phyloP scores from a whole-genome alignment of 805 yeast species.

The Candida odintsovae region DNA sequence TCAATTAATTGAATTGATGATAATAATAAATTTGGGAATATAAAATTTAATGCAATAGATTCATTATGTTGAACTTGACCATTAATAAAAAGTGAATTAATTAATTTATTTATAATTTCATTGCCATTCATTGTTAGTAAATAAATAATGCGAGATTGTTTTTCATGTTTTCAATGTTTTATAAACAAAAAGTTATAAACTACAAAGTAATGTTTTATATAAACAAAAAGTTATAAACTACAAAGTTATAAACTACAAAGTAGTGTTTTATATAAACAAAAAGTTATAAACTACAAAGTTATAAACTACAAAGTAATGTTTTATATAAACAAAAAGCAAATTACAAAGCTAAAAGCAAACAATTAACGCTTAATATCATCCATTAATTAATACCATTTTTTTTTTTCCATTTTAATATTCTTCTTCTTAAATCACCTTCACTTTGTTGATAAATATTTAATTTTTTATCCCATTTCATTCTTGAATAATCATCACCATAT shows the following conservation, averaged over 20 bases:
- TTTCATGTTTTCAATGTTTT: no score
- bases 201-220: no score
- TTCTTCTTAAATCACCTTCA: conserved; percentile 74
- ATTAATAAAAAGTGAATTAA: neutral
- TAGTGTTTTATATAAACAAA: no score
- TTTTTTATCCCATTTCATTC: conserved; percentile 90
- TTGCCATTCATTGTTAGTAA: neutral
- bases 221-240: no score
- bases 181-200: no score
- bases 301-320: no score
- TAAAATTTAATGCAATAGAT: neutral
- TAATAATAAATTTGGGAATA: neutral
- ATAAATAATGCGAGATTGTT: no score
- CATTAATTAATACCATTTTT: conserved; percentile 21
- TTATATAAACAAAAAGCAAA: no score
- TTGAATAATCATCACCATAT: conserved; percentile 82
- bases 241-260: no score
- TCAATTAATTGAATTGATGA: neutral
- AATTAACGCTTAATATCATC: no score
- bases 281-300: no score
- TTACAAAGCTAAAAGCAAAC: no score
- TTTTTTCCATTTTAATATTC: conserved; percentile 67
- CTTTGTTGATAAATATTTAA: conserved; percentile 78
- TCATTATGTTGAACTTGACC: neutral
- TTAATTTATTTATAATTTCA: neutral